Conservation (phyloP, 2,329 filamentous ascomycete genomes). For the Talaromyces sp. region DNA sequence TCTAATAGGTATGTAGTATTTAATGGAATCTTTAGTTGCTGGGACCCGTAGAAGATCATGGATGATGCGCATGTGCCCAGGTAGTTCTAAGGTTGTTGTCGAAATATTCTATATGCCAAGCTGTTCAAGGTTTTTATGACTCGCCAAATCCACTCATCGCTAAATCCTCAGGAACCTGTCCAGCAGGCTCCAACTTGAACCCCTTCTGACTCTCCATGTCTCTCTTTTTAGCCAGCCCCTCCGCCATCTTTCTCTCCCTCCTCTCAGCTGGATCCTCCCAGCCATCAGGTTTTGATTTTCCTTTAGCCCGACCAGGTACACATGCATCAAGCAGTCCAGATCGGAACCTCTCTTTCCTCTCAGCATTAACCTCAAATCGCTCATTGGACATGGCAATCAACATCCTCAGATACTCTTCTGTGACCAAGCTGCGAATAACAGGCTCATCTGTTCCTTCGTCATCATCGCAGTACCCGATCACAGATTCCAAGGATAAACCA, state of each 20-base stretch:
- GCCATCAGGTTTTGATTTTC: slow-evolving; percentile 24
- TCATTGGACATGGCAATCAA: slow-evolving; percentile 73
- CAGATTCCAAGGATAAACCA: slow-evolving; percentile 77
- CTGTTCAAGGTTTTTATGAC: too few species aligned
- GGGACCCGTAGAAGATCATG: too few species aligned
- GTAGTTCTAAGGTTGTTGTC: too few species aligned
- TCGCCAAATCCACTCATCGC: slow-evolving; percentile 15
- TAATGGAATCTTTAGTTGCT: too few species aligned
- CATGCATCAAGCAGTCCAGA: slow-evolving; percentile 30
- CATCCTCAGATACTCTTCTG: slow-evolving; percentile 66
- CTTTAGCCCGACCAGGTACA: slow-evolving; percentile 13
- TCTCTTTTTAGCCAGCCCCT: slow-evolving; percentile 43
- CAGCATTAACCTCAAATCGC: slow-evolving; percentile 44
- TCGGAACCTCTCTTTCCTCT: slow-evolving; percentile 45
- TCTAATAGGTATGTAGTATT: too few species aligned
- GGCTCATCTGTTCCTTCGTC: slow-evolving; percentile 37
- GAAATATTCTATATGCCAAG: too few species aligned
- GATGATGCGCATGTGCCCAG: too few species aligned
- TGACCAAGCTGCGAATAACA: slow-evolving; percentile 59
- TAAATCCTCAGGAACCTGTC: slow-evolving; percentile 8
- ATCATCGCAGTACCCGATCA: slow-evolving; percentile 64
- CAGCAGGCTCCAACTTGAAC: slow-evolving; percentile 6
- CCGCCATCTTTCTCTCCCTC: slow-evolving; percentile 44
- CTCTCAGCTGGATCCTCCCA: slow-evolving; percentile 45
- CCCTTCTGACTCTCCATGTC: slow-evolving; percentile 20